phyloP scores from a whole-genome alignment of 495 filamentous ascomycete species.

The Penicillium pulvis region DNA sequence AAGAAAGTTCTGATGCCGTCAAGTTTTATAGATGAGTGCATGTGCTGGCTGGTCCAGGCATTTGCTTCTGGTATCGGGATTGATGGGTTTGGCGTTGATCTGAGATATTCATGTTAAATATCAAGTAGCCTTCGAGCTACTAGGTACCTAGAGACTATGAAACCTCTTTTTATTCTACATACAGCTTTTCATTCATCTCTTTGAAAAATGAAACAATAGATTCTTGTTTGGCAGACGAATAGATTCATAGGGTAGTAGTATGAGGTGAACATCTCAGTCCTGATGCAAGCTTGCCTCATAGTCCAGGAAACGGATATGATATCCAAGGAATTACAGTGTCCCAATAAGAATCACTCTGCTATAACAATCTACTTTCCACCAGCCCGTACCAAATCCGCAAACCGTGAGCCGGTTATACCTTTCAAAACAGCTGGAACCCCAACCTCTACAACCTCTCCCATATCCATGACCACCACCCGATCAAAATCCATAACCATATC shows the following conservation, averaged over 20 bases:
- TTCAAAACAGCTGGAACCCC: conserved; percentile 29
- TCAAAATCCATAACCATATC: conserved; percentile 51
- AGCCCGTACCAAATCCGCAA: not conserved
- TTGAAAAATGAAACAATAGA: not conserved
- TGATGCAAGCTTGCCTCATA: too few relatives aligned
- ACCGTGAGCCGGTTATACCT: not conserved
- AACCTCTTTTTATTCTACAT: too few relatives aligned
- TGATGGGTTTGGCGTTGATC: not conserved
- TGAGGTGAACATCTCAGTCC: not conserved
- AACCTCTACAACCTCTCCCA: conserved; percentile 41
- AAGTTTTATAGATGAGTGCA: not conserved
- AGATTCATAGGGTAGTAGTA: not conserved
- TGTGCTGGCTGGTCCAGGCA: not conserved
- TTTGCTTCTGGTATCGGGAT: not conserved
- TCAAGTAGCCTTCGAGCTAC: not conserved
- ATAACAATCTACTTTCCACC: not conserved
- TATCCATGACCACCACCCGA: conserved; percentile 46
- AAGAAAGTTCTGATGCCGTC: not conserved
- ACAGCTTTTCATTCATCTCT: not conserved
- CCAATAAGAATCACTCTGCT: too few relatives aligned
- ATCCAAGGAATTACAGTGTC: too few relatives aligned
- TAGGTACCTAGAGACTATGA: too few relatives aligned
- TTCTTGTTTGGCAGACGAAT: not conserved
- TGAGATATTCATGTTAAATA: not conserved
- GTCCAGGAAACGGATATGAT: too few relatives aligned